phyloP scores from a whole-genome alignment of 371 early-diverging fungal species.

The Mucor saturninus region DNA sequence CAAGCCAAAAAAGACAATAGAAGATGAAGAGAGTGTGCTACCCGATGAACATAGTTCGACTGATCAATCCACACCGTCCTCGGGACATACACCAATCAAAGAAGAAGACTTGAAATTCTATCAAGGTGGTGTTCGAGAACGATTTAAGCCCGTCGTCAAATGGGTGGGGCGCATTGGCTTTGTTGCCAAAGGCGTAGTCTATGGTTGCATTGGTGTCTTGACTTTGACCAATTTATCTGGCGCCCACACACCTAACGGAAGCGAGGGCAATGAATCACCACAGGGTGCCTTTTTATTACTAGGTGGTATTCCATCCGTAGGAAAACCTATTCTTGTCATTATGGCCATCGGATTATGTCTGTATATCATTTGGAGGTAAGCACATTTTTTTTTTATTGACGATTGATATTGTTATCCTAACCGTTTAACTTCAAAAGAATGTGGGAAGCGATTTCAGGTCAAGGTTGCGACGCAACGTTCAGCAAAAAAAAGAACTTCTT shows the following conservation, averaged over 20 bases:
- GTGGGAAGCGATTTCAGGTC: slow-evolving; percentile 55
- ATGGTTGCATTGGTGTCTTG: slow-evolving; percentile 53
- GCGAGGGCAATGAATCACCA: slow-evolving; percentile 50
- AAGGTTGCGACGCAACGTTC: slow-evolving; percentile 44
- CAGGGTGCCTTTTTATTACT: slow-evolving; percentile 53
- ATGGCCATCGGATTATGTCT: slow-evolving; percentile 49
- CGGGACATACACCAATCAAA: neutral
- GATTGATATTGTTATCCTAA: too few species aligned
- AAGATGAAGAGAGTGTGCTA: neutral
- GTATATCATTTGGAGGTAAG: slow-evolving; percentile 55
- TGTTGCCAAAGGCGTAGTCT: slow-evolving; percentile 52
- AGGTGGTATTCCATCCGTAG: slow-evolving; percentile 47
- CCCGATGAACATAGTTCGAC: neutral
- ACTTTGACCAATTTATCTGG: slow-evolving; percentile 46
- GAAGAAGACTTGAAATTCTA: slow-evolving; percentile 23
- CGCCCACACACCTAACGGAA: slow-evolving; percentile 47
- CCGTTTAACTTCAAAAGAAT: slow-evolving; percentile 22
- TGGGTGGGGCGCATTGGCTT: slow-evolving; percentile 48
- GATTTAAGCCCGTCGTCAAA: slow-evolving; percentile 13
- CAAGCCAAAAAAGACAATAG: slow-evolving; percentile 4
- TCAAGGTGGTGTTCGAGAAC: slow-evolving; percentile 31
- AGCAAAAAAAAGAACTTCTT: slow-evolving; percentile 51
- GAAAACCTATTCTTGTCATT: slow-evolving; percentile 42
- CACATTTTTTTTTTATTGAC: neutral
- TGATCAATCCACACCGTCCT: slow-evolving; percentile 7